Evolutionary conservation across 2,329 filamentous ascomycete species (phyloP).

Genomic region (Ustilaginoidea virens): DNA sequence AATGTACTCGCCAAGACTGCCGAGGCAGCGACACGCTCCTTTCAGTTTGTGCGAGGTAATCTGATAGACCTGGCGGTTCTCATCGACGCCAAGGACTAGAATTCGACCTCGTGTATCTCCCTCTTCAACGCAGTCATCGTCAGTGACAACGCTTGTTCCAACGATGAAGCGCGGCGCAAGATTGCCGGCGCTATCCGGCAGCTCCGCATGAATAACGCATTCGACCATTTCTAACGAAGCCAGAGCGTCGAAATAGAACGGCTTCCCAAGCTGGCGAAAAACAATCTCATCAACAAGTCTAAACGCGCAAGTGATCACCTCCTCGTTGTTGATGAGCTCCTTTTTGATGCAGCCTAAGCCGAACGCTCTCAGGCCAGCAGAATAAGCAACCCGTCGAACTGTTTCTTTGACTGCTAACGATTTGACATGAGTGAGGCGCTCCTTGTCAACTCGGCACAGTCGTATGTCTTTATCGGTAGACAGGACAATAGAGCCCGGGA

Average conservation of each 20-base stretch:
- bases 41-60: slow-evolving; percentile 56
- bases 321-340: slow-evolving; percentile 52
- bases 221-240: slow-evolving; percentile 60
- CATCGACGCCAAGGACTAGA: slow-evolving; percentile 68
- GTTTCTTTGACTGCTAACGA: slow-evolving; percentile 67
- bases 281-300: slow-evolving; percentile 81
- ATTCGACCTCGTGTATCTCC: slow-evolving; percentile 54
- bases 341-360: slow-evolving; percentile 75
- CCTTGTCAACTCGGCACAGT: slow-evolving; percentile 67
- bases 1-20: slow-evolving; percentile 59
- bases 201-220: slow-evolving; percentile 61
- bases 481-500: slow-evolving; percentile 65
- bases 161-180: slow-evolving; percentile 71
- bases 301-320: slow-evolving; percentile 67
- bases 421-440: slow-evolving; percentile 78
- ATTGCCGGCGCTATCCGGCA: slow-evolving; percentile 42
- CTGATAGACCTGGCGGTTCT: slow-evolving; percentile 55
- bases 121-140: slow-evolving; percentile 34
- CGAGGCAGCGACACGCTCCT: slow-evolving; percentile 68
- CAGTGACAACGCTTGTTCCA: slow-evolving; percentile 64
- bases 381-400: slow-evolving; percentile 77
- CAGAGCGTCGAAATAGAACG: slow-evolving; percentile 41
- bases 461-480: slow-evolving; percentile 64
- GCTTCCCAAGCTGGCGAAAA: slow-evolving; percentile 61
- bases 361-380: slow-evolving; percentile 62